phyloP scores from a whole-genome alignment of 345 rosid species.

The Eucalyptus tenuipes region DNA sequence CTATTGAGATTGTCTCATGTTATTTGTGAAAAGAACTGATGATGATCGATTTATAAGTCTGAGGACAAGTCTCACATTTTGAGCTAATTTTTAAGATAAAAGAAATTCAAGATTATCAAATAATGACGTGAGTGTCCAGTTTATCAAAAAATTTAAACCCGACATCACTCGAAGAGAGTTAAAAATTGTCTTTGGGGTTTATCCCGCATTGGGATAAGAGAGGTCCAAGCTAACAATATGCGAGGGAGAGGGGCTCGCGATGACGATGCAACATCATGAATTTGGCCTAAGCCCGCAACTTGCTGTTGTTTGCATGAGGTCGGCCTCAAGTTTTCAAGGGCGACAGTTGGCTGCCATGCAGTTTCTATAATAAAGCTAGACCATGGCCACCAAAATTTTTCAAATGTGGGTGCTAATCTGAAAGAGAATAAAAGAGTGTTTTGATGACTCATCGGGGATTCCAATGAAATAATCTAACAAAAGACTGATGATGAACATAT shows the following conservation, averaged over 20 bases:
- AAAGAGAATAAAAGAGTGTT: neutral
- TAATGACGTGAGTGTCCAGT: accelerated
- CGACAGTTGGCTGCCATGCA: neutral
- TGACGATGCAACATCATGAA: neutral
- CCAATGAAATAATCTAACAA: neutral
- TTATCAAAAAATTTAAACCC: too few species aligned
- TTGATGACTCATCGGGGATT: neutral
- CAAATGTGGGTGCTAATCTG: neutral
- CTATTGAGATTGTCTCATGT: too few species aligned
- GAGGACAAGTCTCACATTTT: accelerated
- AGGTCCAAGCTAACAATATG: too few species aligned
- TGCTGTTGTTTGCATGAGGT: neutral
- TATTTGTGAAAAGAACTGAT: too few species aligned
- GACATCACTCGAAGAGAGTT: too few species aligned
- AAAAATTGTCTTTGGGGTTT: too few species aligned
- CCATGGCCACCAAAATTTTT: neutral
- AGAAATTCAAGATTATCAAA: too few species aligned
- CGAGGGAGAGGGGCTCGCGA: neutral
- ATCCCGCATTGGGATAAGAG: too few species aligned
- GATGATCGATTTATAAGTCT: too few species aligned
- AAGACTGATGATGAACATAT: neutral
- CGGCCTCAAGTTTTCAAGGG: neutral
- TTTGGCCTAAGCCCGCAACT: neutral
- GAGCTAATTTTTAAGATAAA: too few species aligned
- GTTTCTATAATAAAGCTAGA: neutral